Base-by-base conservation (phyloP, 352 stramenopile species). In the Aphanomyces cochlioides region DNA sequence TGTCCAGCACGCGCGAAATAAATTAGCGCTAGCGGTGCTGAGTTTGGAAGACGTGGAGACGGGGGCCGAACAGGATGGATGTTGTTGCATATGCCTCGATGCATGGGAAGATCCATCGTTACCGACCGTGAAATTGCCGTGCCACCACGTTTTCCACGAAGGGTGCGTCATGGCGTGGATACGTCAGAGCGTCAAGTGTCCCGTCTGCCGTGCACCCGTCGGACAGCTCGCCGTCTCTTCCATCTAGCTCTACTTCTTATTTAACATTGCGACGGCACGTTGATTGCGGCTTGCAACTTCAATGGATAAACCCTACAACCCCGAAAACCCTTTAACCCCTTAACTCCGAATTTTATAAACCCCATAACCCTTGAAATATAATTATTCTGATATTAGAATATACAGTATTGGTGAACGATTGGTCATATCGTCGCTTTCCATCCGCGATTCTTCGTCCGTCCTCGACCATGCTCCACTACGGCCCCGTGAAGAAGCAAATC, bases 111-210 rank as follows among this genome's bases (percentile, higher is more conserved):
- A 91, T 74, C 76, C 65, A 56, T 81, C 76, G 59, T 90, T 93
- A 80, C 90, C 90, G 66, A 84, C 92, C 53, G 87, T 95, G 34
- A 90, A 91, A 74, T 72, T 95, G 50, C 87, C 87, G 47, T 95
- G 87, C 65, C 64, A 88, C 53, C 87, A 95, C 75, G 84, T 80
- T 19, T 95, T 93, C 76, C 87, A 95, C 77, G 87, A 95, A 64
- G 85, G 93, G 34, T 95, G 87, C 60, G 75, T 95, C 59, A 88
- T 95, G 69, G 85, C 92, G 67, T 95, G 87, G 87, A 75, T 95
- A 60, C 83, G 91, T 34, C 81, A 80, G 68, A 93, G 83, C 75
- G 83, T 80, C 1, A 85, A 93, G 65, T 95, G 87, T 70, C 87
- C 87, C 56, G 92, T 95, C 79, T 95, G 87, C 56, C 84, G 87